A percentile compares a stretch with the other conserved stretches of the same genome.
These are phyloP conservation scores for Aquilaria sinensis DNA, from an alignment of 345 rosid species.

Conservation along the genomic window DNA sequence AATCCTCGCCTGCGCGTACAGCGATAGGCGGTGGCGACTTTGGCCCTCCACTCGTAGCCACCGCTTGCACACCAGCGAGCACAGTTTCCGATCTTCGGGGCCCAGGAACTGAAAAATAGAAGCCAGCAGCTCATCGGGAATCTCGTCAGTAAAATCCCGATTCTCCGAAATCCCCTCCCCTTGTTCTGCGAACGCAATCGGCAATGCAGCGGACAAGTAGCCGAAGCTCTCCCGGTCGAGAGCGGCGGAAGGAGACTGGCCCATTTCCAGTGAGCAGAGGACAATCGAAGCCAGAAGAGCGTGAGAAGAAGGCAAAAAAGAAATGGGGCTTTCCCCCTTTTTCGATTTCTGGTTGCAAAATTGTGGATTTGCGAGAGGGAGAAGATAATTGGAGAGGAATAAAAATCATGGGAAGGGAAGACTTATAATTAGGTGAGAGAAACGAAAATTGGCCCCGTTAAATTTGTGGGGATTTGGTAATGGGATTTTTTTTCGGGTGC, in stretches of 20 bases:
- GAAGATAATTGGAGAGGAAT: background rate
- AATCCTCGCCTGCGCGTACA: slow-evolving; percentile 55
- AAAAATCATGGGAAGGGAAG: slow-evolving; percentile 6
- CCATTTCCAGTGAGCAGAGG: slow-evolving; percentile 26
- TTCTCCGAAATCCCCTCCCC: slow-evolving; percentile 10
- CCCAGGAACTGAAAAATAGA: slow-evolving; percentile 65
- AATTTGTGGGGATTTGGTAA: slow-evolving; percentile 4
- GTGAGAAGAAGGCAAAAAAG: background rate
- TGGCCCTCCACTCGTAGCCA: slow-evolving; percentile 77
- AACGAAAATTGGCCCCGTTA: slow-evolving; percentile 24
- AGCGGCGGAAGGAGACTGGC: slow-evolving; percentile 47
- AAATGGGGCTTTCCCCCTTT: background rate
- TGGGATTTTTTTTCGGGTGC: too few species aligned
- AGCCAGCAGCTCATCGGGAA: slow-evolving; percentile 88
- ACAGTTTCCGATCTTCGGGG: slow-evolving; percentile 56
- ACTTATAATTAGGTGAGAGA: background rate
- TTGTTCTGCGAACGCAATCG: slow-evolving; percentile 11
- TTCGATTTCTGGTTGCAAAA: background rate
- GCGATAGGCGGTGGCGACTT: slow-evolving; percentile 66
- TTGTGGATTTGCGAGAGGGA: background rate
- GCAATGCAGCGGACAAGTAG: slow-evolving; percentile 18
- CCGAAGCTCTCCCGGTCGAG: slow-evolving; percentile 13
- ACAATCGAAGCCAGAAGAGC: slow-evolving; percentile 15
- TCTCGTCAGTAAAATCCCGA: slow-evolving; percentile 42
- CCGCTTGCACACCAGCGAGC: slow-evolving; percentile 71